A percentile compares a stretch with the other conserved stretches of the same genome.
phyloP scores from a whole-genome alignment of 116 monocot genomes.

The Phalaenopsis hybrid region DNA sequence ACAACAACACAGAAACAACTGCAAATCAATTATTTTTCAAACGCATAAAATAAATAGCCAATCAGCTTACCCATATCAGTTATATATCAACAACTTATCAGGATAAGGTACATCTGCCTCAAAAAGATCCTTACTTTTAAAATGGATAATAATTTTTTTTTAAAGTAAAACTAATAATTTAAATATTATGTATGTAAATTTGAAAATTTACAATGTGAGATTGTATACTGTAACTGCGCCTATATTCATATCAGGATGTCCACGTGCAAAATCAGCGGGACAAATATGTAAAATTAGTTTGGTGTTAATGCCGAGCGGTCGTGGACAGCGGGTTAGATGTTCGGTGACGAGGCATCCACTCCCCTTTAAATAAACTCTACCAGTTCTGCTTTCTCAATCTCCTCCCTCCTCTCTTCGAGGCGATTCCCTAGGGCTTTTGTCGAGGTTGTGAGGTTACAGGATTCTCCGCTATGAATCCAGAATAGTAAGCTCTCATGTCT shows the following conservation, averaged over 20 bases:
- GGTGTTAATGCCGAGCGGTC: neutral
- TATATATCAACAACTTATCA: too few relatives aligned
- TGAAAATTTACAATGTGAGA: too few relatives aligned
- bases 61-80: too few relatives aligned
- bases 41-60: too few relatives aligned
- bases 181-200: too few relatives aligned
- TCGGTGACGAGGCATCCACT: neutral
- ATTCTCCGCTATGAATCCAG: slow-evolving; percentile 16
- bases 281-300: neutral
- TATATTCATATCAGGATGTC: neutral
- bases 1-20: too few relatives aligned
- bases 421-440: neutral
- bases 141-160: too few relatives aligned
- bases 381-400: neutral
- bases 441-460: neutral
- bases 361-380: neutral
- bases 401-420: neutral
- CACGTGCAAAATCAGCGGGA: neutral
- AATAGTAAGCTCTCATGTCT: slow-evolving; percentile 9
- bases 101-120: too few relatives aligned
- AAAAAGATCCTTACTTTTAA: too few relatives aligned
- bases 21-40: too few relatives aligned
- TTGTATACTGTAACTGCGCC: too few relatives aligned
- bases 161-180: too few relatives aligned
- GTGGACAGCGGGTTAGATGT: neutral